These are phyloP conservation scores for Naematelia encephala DNA, from an alignment of 768 basidiomycete genomes.

Conservation along the genomic window DNA sequence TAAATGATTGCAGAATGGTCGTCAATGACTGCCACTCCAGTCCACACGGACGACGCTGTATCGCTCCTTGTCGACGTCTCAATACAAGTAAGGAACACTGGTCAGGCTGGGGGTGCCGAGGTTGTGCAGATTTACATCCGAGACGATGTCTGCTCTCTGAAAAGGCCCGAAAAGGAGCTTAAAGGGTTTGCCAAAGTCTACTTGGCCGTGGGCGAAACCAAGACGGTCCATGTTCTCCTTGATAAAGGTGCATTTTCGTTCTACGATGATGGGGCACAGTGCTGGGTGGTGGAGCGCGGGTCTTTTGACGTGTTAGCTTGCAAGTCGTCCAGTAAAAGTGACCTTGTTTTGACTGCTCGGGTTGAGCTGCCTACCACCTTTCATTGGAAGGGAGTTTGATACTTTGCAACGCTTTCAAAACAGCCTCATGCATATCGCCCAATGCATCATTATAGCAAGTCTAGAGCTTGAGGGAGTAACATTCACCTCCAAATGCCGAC, in stretches of 20 bases:
- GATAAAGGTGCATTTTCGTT: slow-evolving; percentile 55
- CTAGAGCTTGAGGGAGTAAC: too few species aligned
- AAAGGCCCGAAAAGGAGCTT: slow-evolving; percentile 60
- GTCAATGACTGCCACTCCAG: too few species aligned
- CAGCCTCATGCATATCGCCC: too few species aligned
- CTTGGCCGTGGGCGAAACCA: slow-evolving; percentile 38
- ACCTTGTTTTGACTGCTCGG: too few species aligned
- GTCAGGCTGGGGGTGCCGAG: slow-evolving; percentile 17
- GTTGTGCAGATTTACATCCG: background rate
- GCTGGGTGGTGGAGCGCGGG: slow-evolving; percentile 1
- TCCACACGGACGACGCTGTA: too few species aligned
- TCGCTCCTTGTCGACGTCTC: too few species aligned
- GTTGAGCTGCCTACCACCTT: too few species aligned
- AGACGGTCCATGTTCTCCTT: slow-evolving; percentile 30
- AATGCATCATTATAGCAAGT: too few species aligned
- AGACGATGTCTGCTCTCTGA: background rate
- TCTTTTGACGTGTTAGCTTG: background rate
- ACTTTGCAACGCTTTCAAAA: too few species aligned
- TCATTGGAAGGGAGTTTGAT: too few species aligned
- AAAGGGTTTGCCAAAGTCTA: slow-evolving; percentile 54
- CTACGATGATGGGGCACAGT: slow-evolving; percentile 54
- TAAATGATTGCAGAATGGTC: too few species aligned
- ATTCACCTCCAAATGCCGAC: too few species aligned
- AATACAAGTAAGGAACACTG: slow-evolving; percentile 10
- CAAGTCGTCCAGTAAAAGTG: background rate